Evolutionary conservation across 352 stramenopile genomes (phyloP).

Genomic region (Phytophthora sansomeana): DNA sequence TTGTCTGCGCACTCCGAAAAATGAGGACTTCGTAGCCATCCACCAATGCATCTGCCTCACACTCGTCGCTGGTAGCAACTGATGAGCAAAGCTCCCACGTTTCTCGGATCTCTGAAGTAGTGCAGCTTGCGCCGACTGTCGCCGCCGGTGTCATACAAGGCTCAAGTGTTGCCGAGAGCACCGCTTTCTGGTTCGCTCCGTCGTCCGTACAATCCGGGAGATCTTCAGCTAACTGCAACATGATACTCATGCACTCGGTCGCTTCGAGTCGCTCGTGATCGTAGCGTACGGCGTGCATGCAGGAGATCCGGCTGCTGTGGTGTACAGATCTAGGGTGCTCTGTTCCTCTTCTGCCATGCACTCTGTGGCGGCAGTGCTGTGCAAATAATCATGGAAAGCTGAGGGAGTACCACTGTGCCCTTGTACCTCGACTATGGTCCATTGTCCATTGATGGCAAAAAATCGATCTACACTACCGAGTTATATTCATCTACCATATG

Average conservation of each 20-base stretch:
- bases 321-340: slow-evolving; percentile 22
- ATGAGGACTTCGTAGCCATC: slow-evolving; percentile 39
- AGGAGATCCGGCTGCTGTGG: slow-evolving; percentile 20
- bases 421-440: no score
- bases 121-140: slow-evolving; percentile 24
- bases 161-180: slow-evolving; percentile 10
- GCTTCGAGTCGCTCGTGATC: no score
- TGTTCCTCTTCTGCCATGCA: slow-evolving; percentile 24
- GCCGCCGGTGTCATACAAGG: slow-evolving; percentile 11
- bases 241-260: slow-evolving; percentile 21
- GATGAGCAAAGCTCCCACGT: slow-evolving; percentile 31
- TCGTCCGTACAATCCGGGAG: slow-evolving; percentile 33
- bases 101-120: slow-evolving; percentile 17
- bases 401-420: no score
- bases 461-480: no score
- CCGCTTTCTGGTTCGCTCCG: slow-evolving; percentile 28
- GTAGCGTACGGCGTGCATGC: slow-evolving; percentile 29
- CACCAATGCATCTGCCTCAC: slow-evolving; percentile 31
- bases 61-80: slow-evolving; percentile 35
- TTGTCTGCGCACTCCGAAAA: slow-evolving; percentile 35
- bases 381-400: no score
- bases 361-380: no score
- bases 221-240: slow-evolving; percentile 17
- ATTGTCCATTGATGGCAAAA: no score
- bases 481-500: no score